Conservation (phyloP, 129 eudicot species). For the Smallanthus sonchifolius region DNA sequence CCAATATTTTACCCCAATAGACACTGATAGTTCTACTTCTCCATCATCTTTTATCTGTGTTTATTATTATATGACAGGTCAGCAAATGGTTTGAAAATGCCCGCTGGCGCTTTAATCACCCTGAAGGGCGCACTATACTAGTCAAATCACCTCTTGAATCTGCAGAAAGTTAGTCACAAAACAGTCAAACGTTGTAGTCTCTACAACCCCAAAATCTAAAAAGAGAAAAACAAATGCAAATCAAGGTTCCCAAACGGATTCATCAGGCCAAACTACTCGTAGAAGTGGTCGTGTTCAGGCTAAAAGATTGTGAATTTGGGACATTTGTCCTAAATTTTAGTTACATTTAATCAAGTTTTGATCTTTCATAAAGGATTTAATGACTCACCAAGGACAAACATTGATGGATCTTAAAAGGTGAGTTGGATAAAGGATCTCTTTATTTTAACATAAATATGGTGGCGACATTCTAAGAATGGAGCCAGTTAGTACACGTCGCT, state of each 20-base stretch:
- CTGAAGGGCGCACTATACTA: slow-evolving; percentile 10
- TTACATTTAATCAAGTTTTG: slow-evolving; percentile 1
- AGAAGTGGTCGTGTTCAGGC: slow-evolving; percentile 46
- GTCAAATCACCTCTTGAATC: slow-evolving; percentile 22
- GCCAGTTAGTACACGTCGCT: background rate
- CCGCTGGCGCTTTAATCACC: slow-evolving; percentile 69
- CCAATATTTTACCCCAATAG: background rate
- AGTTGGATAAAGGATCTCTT: slow-evolving; percentile 9
- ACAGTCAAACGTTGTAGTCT: slow-evolving; percentile 17
- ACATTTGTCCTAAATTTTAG: slow-evolving; percentile 12
- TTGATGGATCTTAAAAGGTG: slow-evolving; percentile 12
- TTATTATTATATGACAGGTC: slow-evolving; percentile 41
- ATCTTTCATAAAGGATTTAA: slow-evolving; percentile 7
- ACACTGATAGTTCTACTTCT: background rate
- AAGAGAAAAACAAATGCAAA: slow-evolving; percentile 29
- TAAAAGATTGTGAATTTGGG: slow-evolving; percentile 24
- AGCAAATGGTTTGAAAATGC: slow-evolving; percentile 83
- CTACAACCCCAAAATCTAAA: slow-evolving; percentile 18
- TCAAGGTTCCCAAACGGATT: slow-evolving; percentile 15
- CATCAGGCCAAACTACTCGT: slow-evolving; percentile 21
- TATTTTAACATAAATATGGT: background rate
- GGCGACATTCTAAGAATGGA: background rate
- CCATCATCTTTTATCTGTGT: background rate
- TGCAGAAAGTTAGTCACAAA: background rate
- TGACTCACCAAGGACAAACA: background rate